A percentile compares a stretch with the other conserved stretches of the same genome.
Evolutionary conservation across 768 basidiomycete genomes (phyloP).

Genomic region (Lactarius evosmus): DNA sequence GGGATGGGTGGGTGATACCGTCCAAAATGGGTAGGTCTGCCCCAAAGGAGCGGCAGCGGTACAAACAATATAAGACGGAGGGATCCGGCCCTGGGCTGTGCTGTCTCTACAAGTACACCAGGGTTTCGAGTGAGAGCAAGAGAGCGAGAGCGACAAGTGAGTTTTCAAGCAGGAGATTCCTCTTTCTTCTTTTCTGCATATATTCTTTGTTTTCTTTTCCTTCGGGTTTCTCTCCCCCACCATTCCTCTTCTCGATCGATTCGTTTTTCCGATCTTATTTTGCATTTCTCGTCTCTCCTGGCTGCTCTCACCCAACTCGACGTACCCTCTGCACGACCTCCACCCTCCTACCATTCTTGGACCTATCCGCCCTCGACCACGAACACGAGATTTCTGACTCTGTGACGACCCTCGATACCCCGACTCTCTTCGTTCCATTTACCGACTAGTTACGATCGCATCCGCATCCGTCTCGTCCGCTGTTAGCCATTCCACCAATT

Average conservation of each 20-base stretch:
- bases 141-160: conserved; percentile 1
- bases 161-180: not conserved
- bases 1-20: not conserved
- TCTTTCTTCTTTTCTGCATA: not conserved
- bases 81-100: conserved; percentile 20
- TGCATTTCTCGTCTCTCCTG: not conserved
- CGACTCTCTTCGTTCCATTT: conserved; percentile 11
- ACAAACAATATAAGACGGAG: conserved; percentile 3
- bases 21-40: not conserved
- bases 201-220: not conserved
- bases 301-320: not conserved
- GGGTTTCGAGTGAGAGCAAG: not conserved
- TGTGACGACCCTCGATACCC: conserved; percentile 18
- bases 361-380: conserved; percentile 10
- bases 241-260: not conserved
- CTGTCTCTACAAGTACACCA: not conserved
- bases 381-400: not conserved
- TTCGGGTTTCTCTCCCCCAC: not conserved
- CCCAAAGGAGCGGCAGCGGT: not conserved
- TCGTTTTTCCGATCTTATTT: not conserved
- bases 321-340: conserved; percentile 14
- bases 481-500: not conserved
- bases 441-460: conserved; percentile 27
- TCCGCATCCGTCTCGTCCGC: conserved; percentile 15
- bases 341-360: conserved; percentile 14